Conservation (phyloP, 345 rosid genomes). For the Erysimum cheiranthoides region DNA sequence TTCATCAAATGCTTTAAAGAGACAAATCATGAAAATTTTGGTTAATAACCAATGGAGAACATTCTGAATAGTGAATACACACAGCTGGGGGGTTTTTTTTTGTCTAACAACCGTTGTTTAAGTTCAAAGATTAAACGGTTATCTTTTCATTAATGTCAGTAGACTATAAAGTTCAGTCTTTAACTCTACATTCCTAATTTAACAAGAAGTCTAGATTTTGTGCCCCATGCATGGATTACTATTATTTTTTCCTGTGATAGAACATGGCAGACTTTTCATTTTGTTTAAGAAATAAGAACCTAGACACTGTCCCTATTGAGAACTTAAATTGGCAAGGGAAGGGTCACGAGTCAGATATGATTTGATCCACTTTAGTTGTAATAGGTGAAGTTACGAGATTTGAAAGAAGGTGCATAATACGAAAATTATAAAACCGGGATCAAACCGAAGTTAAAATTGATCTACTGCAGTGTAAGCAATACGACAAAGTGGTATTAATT, state of each 20-base stretch:
- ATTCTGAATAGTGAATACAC: too few species aligned
- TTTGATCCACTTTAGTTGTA: not conserved
- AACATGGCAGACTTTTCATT: too few species aligned
- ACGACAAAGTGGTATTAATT: not conserved
- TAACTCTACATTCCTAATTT: not conserved
- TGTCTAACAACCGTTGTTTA: not conserved
- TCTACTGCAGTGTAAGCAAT: slow-evolving; percentile 18
- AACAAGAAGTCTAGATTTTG: not conserved
- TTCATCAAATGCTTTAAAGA: too few species aligned
- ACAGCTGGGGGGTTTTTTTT: too few species aligned
- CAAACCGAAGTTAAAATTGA: not conserved
- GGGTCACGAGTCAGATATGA: slow-evolving; percentile 10
- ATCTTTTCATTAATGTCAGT: not conserved
- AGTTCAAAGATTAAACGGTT: not conserved
- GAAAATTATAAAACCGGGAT: not conserved
- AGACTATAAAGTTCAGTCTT: not conserved
- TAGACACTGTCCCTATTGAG: not conserved
- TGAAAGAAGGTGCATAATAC: not conserved
- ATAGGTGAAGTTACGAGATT: not conserved
- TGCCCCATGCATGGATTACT: not conserved
- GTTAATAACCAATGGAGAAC: too few species aligned
- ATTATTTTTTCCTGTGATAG: not conserved
- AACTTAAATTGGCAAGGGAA: not conserved
- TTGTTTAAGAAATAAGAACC: not conserved
- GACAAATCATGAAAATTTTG: too few species aligned